These are phyloP conservation scores for Corymbia maculata DNA, from an alignment of 345 rosid genomes.

Conservation along the genomic window DNA sequence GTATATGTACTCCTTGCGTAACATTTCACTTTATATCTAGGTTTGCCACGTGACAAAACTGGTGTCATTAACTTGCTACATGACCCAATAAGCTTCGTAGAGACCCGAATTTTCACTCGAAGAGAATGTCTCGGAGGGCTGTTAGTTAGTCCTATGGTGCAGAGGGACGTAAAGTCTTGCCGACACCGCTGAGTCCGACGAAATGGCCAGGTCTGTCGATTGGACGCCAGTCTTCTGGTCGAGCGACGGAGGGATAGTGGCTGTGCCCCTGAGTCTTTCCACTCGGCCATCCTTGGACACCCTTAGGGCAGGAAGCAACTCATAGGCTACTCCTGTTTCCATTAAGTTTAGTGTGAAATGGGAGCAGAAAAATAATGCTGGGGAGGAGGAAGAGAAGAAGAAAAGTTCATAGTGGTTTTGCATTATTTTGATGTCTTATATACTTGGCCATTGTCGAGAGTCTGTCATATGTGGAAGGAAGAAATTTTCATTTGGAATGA, in stretches of 20 bases:
- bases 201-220: slow-evolving; percentile 16
- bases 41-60: background rate
- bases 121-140: background rate
- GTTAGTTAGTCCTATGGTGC: background rate
- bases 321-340: slow-evolving; percentile 4
- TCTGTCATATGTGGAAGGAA: background rate
- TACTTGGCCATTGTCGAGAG: background rate
- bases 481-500: background rate
- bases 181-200: background rate
- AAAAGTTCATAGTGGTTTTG: background rate
- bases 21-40: background rate
- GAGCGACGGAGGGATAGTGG: slow-evolving; percentile 6
- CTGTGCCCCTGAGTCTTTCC: slow-evolving; percentile 20
- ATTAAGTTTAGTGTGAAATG: background rate
- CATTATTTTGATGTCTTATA: background rate
- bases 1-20: no score
- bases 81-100: background rate
- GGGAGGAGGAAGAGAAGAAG: background rate
- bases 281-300: slow-evolving; percentile 18
- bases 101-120: background rate
- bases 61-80: background rate
- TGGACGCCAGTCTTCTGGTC: slow-evolving; percentile 7
- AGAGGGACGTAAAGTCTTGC: slow-evolving; percentile 23
- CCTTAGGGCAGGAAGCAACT: slow-evolving; percentile 3
- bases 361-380: background rate